Evolutionary conservation across 805 yeast genomes (phyloP).

Genomic region (Wickerhamiella dianesei): DNA sequence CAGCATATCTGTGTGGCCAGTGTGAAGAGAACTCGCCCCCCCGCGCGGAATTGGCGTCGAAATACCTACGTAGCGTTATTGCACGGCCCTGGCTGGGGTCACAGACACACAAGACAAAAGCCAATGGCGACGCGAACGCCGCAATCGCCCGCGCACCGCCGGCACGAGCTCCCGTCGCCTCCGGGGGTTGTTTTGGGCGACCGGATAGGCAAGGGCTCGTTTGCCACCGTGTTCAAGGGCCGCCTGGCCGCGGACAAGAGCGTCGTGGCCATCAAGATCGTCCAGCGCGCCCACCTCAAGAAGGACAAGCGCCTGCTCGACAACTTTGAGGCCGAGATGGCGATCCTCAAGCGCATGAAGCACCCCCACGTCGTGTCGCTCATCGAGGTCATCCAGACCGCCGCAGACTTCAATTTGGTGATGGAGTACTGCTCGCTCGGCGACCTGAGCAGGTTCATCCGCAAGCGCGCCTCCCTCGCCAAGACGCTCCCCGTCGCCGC

Average conservation of each 20-base stretch:
- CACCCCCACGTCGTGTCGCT: slow-evolving; percentile 89
- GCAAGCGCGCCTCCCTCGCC: slow-evolving; percentile 51
- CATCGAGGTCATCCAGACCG: slow-evolving; percentile 67
- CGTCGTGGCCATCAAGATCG: slow-evolving; percentile 81
- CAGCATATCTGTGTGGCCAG: too few relatives aligned
- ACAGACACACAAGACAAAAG: background rate
- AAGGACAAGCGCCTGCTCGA: slow-evolving; percentile 70
- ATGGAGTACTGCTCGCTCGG: slow-evolving; percentile 98
- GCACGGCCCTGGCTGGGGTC: too few relatives aligned
- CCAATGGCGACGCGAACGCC: slow-evolving; percentile 1
- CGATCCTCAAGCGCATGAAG: slow-evolving; percentile 71
- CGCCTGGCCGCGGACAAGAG: slow-evolving; percentile 20
- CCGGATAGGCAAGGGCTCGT: slow-evolving; percentile 90
- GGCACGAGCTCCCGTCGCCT: background rate
- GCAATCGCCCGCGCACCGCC: background rate
- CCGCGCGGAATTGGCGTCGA: too few relatives aligned
- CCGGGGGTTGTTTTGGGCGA: slow-evolving; percentile 32
- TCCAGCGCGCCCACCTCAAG: slow-evolving; percentile 56
- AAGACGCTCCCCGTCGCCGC: slow-evolving; percentile 67
- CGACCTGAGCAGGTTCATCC: slow-evolving; percentile 77
- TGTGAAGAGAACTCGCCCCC: too few relatives aligned
- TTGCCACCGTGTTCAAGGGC: slow-evolving; percentile 91
- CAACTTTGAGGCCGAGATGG: slow-evolving; percentile 83
- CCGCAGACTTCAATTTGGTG: slow-evolving; percentile 64
- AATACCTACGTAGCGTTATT: too few relatives aligned